A percentile compares a stretch with the other conserved stretches of the same genome.
Conservation (phyloP, 495 filamentous ascomycete genomes). For the Penicillium dipodomyicola region DNA sequence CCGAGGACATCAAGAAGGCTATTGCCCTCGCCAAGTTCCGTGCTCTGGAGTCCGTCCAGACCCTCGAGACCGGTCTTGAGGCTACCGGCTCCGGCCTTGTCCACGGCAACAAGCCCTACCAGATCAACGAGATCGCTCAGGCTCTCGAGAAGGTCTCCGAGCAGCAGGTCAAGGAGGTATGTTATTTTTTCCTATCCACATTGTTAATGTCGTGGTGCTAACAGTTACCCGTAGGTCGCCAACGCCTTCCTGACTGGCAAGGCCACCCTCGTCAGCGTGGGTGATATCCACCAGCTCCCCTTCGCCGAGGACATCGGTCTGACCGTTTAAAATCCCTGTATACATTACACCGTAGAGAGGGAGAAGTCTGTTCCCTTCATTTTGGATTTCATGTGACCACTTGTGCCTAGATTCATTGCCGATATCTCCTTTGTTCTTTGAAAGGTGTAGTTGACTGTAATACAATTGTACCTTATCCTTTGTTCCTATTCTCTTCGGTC, state of each 20-base stretch:
- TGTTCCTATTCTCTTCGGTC: background rate
- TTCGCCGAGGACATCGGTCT: constrained; percentile 92
- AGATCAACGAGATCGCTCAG: constrained; percentile 79
- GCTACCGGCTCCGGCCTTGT: constrained; percentile 74
- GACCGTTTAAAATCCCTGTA: constrained; percentile 69
- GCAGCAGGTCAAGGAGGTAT: constrained; percentile 82
- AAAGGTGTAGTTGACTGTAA: constrained; percentile 49
- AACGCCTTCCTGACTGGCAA: constrained; percentile 83
- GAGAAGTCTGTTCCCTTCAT: constrained; percentile 35
- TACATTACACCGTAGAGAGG: constrained; percentile 47
- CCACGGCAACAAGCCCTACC: constrained; percentile 76
- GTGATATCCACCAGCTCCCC: constrained; percentile 84
- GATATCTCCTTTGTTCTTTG: constrained; percentile 42
- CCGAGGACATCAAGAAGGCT: constrained; percentile 89
- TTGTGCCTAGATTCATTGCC: constrained; percentile 44
- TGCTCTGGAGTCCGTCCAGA: constrained; percentile 80
- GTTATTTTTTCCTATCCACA: constrained; percentile 31
- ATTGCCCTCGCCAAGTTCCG: constrained; percentile 90
- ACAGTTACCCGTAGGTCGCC: constrained; percentile 59
- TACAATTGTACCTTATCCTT: constrained; percentile 47
- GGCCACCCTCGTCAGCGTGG: constrained; percentile 73
- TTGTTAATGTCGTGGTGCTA: constrained; percentile 19
- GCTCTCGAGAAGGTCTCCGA: constrained; percentile 75
- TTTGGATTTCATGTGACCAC: constrained; percentile 36
- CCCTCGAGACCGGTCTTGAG: constrained; percentile 62